A percentile compares a stretch with the other conserved stretches of the same genome.
phyloP scores from a whole-genome alignment of 345 rosid genomes.

The Corymbia maculata region DNA sequence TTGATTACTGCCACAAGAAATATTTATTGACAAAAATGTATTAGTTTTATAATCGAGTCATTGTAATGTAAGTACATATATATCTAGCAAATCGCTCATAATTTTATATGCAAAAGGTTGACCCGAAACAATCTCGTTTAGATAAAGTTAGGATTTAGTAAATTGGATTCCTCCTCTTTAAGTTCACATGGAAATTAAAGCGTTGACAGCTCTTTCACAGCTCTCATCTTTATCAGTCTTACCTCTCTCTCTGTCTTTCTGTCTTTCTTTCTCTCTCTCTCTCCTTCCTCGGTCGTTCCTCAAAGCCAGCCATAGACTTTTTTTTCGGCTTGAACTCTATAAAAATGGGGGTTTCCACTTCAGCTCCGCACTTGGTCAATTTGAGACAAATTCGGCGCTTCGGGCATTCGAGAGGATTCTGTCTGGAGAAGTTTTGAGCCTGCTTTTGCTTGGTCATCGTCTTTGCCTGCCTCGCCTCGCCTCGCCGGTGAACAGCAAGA shows the following conservation, averaged over 20 bases:
- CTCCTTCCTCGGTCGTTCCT: not conserved
- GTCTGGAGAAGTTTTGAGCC: not conserved
- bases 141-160: not conserved
- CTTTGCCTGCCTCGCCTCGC: not conserved
- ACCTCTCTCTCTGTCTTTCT: not conserved
- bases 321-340: not conserved
- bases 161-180: not conserved
- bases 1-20: not conserved
- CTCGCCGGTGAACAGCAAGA: no score
- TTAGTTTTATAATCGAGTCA: not conserved
- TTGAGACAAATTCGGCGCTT: not conserved
- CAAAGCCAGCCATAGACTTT: not conserved
- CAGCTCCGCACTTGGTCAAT: not conserved
- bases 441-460: not conserved
- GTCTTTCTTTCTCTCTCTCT: not conserved
- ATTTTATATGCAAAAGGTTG: not conserved
- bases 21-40: not conserved
- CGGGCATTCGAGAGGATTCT: not conserved
- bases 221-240: not conserved
- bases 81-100: not conserved
- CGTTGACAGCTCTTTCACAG: not conserved
- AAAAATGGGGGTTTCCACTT: not conserved
- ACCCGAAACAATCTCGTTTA: not conserved
- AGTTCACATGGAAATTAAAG: not conserved
- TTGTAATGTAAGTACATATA: not conserved